Percentiles rank a stretch among this genome's conserved stretches.
Conservation (phyloP, 2,329 filamentous ascomycete species). For the Coniochaeta hoffmannii region DNA sequence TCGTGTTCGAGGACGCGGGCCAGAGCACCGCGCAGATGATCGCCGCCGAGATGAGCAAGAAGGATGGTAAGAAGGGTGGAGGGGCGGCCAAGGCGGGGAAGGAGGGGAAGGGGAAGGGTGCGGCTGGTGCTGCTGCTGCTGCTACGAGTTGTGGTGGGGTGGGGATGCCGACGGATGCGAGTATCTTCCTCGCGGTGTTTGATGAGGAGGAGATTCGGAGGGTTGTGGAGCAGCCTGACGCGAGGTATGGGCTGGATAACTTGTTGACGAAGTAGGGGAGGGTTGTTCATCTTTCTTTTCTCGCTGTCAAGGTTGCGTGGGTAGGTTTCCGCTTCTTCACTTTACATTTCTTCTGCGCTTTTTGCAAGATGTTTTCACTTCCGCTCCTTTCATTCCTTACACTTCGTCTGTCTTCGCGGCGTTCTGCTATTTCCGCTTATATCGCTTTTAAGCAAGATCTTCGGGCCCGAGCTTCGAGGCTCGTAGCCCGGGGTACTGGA, state of each 20-base stretch:
- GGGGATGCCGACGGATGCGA: constrained; percentile 32
- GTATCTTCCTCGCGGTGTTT: constrained; percentile 49
- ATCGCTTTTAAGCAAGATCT: not conserved
- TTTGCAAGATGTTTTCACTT: too few relatives aligned
- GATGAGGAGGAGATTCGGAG: constrained; percentile 39
- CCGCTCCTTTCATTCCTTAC: too few relatives aligned
- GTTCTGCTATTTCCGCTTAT: not conserved
- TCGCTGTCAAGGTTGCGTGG: not conserved
- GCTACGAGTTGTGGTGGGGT: not conserved
- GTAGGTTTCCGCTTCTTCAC: not conserved
- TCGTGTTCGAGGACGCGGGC: constrained; percentile 53
- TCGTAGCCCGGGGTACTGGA: not conserved
- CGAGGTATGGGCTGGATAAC: constrained; percentile 46
- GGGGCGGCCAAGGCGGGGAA: constrained; percentile 5
- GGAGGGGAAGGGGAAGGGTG: not conserved
- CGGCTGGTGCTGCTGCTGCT: too few relatives aligned
- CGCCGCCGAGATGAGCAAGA: constrained; percentile 48
- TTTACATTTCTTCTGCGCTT: not conserved
- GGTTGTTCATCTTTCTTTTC: not conserved
- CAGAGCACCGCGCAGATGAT: constrained; percentile 48
- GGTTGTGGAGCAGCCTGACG: constrained; percentile 43
- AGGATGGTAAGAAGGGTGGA: constrained; percentile 36
- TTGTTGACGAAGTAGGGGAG: constrained; percentile 27
- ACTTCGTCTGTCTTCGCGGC: too few relatives aligned
- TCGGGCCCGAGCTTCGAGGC: not conserved